Base-by-base conservation (phyloP, 2,329 filamentous ascomycete genomes). In the Xylariales sp. region DNA sequence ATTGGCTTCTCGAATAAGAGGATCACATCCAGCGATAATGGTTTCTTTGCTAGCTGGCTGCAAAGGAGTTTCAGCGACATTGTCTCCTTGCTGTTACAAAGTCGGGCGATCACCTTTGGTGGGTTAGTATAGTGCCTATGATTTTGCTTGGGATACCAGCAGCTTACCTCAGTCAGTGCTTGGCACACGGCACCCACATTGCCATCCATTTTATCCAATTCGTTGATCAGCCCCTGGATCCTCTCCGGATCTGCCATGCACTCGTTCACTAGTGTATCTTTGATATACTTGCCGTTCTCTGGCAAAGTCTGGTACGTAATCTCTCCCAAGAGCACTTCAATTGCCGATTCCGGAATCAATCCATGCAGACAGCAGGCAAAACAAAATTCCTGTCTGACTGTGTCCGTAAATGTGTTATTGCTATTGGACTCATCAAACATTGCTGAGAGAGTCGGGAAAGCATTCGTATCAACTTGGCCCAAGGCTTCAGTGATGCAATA, bases 291-390 rank as follows among this genome's bases (percentile, higher is more conserved):
- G 4, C 85, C 83, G 17, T 83, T 76, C 17, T 81, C 77, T 2
- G 88, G 86, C 33, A 90, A 68, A 25, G 81, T 85, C 47, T 88
- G 82, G 67, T 93, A 84, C 1, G 88, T 86, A 17, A 88, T 83
- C 51, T 95, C 89, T 5, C 88, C 89, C 3, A 96, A 66, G 8
- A 98, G 74, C 4, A 77, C 76, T 54, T 91, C 82, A 13, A 95
- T 86, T 34, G 83, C 85, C 23, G 79, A 73, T 46, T 89, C 81
- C 1, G 82, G 78, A 17, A 97, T 81, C n/a, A 98, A 69, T 1
- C 82, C 81, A 58, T 97, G 90, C 27, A 96, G 72, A 38, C 87
- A 88, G 56, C 93, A 98, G 1, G 91, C 83, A 46, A 94, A 93
- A 28, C 95, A 77, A 48, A 97, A 97, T 44, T 96, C 76, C 41